phyloP scores from a whole-genome alignment of 805 yeast genomes.

The Cyberlindnera euphorbiiphila region DNA sequence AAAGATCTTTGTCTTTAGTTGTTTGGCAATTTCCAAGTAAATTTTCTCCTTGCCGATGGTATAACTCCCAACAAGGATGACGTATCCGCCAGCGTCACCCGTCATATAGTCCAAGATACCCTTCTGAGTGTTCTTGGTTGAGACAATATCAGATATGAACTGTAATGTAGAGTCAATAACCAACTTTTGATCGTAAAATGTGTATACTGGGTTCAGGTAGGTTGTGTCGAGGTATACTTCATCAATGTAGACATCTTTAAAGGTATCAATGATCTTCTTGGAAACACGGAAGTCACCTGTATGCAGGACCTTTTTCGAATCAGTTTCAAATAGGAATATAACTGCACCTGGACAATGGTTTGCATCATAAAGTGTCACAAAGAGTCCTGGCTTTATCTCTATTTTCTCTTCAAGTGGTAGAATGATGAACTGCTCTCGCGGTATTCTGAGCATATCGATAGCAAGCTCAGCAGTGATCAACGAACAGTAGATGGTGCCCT shows the following conservation, averaged over 20 bases:
- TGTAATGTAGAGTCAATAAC: slow-evolving; percentile 61
- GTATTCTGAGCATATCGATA: slow-evolving; percentile 54
- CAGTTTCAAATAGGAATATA: slow-evolving; percentile 61
- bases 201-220: slow-evolving; percentile 68
- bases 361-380: slow-evolving; percentile 70
- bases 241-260: slow-evolving; percentile 38
- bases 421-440: slow-evolving; percentile 36
- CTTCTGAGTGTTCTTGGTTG: slow-evolving; percentile 11
- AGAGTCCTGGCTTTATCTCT: slow-evolving; percentile 34
- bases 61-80: slow-evolving; percentile 76
- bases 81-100: slow-evolving; percentile 36
- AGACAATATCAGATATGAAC: slow-evolving; percentile 31
- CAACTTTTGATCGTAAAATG: slow-evolving; percentile 71
- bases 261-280: slow-evolving; percentile 32
- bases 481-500: slow-evolving; percentile 71
- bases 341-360: slow-evolving; percentile 98
- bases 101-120: slow-evolving; percentile 37
- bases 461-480: slow-evolving; percentile 44
- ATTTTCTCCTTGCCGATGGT: slow-evolving; percentile 89
- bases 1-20: slow-evolving; percentile 50
- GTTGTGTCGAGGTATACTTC: slow-evolving; percentile 86
- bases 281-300: slow-evolving; percentile 92
- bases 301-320: slow-evolving; percentile 49
- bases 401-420: slow-evolving; percentile 35
- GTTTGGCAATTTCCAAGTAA: slow-evolving; percentile 61